A percentile compares a stretch with the other conserved stretches of the same genome.
phyloP scores from a whole-genome alignment of 2,329 filamentous ascomycete genomes.

The Fusarium pininemorale region DNA sequence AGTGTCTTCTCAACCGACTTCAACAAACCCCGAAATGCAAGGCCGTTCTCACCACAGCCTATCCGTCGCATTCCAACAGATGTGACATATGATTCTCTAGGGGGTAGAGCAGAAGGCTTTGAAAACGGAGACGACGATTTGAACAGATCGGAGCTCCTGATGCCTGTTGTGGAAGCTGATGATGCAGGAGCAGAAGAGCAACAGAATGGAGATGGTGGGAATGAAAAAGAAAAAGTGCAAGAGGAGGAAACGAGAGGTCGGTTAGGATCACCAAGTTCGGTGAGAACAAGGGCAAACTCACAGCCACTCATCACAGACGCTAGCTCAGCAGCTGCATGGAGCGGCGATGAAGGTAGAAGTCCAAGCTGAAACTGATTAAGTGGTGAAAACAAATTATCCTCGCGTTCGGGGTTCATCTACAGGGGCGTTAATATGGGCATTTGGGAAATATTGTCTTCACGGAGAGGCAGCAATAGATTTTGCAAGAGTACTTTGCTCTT shows the following conservation, averaged over 20 bases:
- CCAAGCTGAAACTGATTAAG: slow-evolving; percentile 1
- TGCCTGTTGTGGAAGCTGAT: slow-evolving; percentile 34
- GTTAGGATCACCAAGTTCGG: slow-evolving; percentile 20
- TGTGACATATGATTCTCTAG: slow-evolving; percentile 52
- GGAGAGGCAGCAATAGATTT: slow-evolving; percentile 36
- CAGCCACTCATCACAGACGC: slow-evolving; percentile 43
- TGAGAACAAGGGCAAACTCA: slow-evolving; percentile 32
- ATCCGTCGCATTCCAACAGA: slow-evolving; percentile 53
- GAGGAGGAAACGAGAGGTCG: slow-evolving; percentile 33
- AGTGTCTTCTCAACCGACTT: slow-evolving; percentile 64
- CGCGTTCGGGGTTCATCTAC: slow-evolving; percentile 17
- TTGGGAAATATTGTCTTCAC: slow-evolving; percentile 34
- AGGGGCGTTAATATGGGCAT: slow-evolving; percentile 35
- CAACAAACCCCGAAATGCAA: slow-evolving; percentile 61
- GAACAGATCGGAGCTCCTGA: slow-evolving; percentile 30
- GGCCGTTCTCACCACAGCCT: slow-evolving; percentile 70
- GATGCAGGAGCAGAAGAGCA: slow-evolving; percentile 23
- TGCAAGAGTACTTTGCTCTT: slow-evolving; percentile 37
- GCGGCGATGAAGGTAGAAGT: slow-evolving; percentile 20
- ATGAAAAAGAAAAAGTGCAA: not conserved
- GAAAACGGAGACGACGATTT: slow-evolving; percentile 35
- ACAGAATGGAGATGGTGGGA: slow-evolving; percentile 3
- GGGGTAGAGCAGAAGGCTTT: slow-evolving; percentile 34
- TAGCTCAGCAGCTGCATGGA: slow-evolving; percentile 42
- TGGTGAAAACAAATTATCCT: not conserved